A percentile compares a stretch with the other conserved stretches of the same genome.
Conservation (phyloP, 2,329 filamentous ascomycete genomes). For the Claviceps digitariae region DNA sequence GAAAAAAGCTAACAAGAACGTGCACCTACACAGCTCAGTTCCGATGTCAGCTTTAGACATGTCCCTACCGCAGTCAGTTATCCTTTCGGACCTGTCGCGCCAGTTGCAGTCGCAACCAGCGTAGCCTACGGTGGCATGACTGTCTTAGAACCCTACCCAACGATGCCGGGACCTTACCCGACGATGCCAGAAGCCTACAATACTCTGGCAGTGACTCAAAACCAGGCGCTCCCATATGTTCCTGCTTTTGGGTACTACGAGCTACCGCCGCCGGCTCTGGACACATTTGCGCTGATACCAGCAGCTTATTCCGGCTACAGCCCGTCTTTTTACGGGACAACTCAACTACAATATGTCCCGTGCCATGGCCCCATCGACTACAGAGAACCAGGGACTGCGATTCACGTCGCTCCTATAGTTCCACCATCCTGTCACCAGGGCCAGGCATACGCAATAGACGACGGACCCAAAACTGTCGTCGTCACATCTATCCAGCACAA, state of each 20-base stretch:
- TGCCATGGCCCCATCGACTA: background rate
- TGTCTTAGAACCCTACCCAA: no score
- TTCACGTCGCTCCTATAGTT: background rate
- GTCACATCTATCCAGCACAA: conserved; percentile 15
- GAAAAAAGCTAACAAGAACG: conserved; percentile 1
- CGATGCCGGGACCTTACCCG: no score
- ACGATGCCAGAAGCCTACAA: conserved; percentile 3
- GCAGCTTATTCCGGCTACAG: background rate
- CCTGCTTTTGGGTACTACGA: conserved; percentile 1
- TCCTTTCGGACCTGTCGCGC: background rate
- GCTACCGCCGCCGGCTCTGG: background rate
- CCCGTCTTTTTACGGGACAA: background rate
- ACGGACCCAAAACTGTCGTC: conserved; percentile 13
- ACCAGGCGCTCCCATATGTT: background rate
- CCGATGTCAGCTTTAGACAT: background rate
- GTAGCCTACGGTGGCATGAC: background rate
- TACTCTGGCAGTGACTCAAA: background rate
- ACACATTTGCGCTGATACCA: background rate
- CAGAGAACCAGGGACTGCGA: background rate
- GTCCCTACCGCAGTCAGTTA: background rate
- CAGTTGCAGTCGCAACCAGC: background rate
- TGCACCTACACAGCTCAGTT: conserved; percentile 1
- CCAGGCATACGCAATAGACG: conserved; percentile 3
- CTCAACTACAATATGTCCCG: background rate
- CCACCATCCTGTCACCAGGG: background rate